These are phyloP conservation scores for Dovyalis caffra DNA, from an alignment of 345 rosid genomes.

Conservation along the genomic window DNA sequence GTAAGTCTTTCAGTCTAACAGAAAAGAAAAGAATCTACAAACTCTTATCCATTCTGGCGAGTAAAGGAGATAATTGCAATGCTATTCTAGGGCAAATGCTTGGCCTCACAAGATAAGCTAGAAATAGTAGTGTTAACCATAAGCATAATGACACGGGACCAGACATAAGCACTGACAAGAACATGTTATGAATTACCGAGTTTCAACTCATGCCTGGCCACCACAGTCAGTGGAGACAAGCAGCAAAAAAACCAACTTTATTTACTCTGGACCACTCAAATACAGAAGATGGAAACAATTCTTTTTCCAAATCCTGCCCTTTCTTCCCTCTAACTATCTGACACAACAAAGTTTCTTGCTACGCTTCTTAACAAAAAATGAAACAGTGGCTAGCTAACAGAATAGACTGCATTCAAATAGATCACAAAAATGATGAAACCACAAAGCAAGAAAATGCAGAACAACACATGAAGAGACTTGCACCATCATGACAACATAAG, in stretches of 20 bases:
- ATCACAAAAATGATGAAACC: not conserved
- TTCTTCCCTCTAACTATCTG: not conserved
- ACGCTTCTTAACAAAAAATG: not conserved
- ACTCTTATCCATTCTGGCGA: not conserved
- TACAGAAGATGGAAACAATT: not conserved
- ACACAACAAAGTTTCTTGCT: not conserved
- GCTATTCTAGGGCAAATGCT: not conserved
- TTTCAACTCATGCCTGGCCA: not conserved
- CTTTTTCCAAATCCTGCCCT: not conserved
- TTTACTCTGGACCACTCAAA: not conserved
- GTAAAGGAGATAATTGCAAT: not conserved
- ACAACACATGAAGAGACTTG: not conserved
- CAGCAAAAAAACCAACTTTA: not conserved
- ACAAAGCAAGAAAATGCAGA: conserved; percentile 4
- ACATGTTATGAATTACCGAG: not conserved
- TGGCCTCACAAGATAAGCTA: not conserved
- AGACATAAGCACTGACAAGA: not conserved
- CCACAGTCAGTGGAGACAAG: not conserved
- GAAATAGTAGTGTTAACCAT: not conserved
- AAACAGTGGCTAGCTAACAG: not conserved
- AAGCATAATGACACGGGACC: not conserved
- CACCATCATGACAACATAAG: not conserved
- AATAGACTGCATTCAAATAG: not conserved
- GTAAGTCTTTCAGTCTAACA: not conserved
- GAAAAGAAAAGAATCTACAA: not conserved